Evolutionary conservation across 495 filamentous ascomycete genomes (phyloP).

Genomic region (Neurospora discreta): DNA sequence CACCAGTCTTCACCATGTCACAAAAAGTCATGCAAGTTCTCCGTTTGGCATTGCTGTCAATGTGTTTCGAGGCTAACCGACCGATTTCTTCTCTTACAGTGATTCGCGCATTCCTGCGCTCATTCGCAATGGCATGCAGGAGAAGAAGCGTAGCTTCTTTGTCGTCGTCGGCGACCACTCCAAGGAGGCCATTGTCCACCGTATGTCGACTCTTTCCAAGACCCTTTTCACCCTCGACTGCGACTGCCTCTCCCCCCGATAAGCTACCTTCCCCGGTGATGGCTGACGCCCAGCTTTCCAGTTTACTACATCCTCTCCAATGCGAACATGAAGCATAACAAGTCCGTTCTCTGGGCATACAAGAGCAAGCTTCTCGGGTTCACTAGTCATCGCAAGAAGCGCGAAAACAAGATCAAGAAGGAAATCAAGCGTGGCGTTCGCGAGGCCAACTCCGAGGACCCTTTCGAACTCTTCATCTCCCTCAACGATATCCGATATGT

Average conservation of each 20-base stretch:
- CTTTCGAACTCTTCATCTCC: conserved; percentile 96
- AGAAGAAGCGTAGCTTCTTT: conserved; percentile 97
- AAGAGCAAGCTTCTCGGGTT: conserved; percentile 95
- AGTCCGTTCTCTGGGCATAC: conserved; percentile 98
- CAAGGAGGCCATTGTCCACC: conserved; percentile 93
- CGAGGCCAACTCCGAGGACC: conserved; percentile 90
- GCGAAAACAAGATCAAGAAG: conserved; percentile 94
- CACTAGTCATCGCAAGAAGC: conserved; percentile 86
- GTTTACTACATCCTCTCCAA: conserved; percentile 87
- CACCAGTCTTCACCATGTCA: neutral
- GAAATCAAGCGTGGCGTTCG: conserved; percentile 93
- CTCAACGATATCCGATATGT: conserved; percentile 96
- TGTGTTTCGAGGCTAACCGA: neutral
- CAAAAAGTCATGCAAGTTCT: neutral
- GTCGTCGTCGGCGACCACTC: conserved; percentile 90
- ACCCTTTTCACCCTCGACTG: neutral
- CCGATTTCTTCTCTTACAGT: conserved; percentile 24
- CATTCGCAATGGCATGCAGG: conserved; percentile 88
- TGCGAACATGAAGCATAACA: conserved; percentile 88
- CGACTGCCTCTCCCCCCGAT: neutral
- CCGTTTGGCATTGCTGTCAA: neutral
- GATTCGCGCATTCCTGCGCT: conserved; percentile 94
- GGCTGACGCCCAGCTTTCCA: neutral
- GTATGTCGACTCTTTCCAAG: conserved; percentile 1
- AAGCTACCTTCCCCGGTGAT: neutral